Base-by-base conservation (phyloP, 2,329 filamentous ascomycete genomes). In the Celoporthe dispersa region DNA sequence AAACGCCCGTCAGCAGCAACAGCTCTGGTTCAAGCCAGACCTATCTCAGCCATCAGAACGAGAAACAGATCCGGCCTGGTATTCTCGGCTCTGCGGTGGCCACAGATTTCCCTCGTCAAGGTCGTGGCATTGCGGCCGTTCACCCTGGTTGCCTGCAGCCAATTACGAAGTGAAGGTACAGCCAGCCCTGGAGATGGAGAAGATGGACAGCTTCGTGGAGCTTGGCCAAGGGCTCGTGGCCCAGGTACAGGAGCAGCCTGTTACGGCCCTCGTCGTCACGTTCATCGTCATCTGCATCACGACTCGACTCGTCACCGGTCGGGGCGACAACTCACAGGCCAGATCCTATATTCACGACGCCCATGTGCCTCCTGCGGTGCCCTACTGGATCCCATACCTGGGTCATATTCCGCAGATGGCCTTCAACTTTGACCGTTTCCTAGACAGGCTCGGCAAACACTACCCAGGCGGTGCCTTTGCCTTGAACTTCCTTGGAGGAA, bases 381-480 rank as follows among this genome's bases (percentile, higher is more conserved):
- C 78, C 2, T 80, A 78, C 65, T 81, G 79, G 78, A 63, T 82
- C 1, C 81, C 81, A 0, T 75, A 78, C 19, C 53, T 82, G 6
- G 80, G 80, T 19, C 80, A 82, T 59, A 73, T 76, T 16, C 78
- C 79, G 1, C 78, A 78, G 55, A 75, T 82, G 70, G 71, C 74
- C 28, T 66, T 78, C 63, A 75, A 75, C 70, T 71, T 73, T n/a
- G 74, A 76, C 6, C 71, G 72, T 25, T 79, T 80, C 35, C 74
- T 82, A 59, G 69, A 74, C 39, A 64, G 75, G 12, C 74, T 82
- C 28, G 75, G 77, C n/a, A 73, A 76, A 35, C 73, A 73, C 33
- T 81, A 79, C 61, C 71, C 77, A 0, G 73, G 78, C 16, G 81
- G 81, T 41, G 73, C 79, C 33, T 81, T 82, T 70, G 79, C 80